These are phyloP conservation scores for Aspergillus sergii DNA, from an alignment of 2,329 filamentous ascomycete species.

Conservation along the genomic window DNA sequence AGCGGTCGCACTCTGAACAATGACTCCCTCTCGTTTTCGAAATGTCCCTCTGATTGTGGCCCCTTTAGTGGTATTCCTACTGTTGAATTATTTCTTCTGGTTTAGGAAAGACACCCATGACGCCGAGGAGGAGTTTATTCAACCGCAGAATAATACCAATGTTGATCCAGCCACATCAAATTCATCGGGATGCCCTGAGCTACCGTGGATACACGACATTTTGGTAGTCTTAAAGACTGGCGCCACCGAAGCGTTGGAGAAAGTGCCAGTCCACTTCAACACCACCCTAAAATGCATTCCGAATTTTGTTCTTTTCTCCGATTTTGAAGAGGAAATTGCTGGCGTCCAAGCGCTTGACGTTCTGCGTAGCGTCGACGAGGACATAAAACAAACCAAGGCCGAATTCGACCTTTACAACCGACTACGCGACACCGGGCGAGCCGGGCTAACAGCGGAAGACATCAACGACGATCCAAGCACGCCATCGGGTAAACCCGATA, in stretches of 20 bases:
- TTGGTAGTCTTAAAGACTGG: constrained; percentile 33
- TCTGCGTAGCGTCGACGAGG: constrained; percentile 27
- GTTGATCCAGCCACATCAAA: background rate
- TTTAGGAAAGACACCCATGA: background rate
- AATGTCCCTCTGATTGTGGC: background rate
- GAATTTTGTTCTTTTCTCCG: constrained; percentile 33
- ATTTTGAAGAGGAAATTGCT: constrained; percentile 31
- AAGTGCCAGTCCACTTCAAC: constrained; percentile 30
- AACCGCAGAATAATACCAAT: background rate
- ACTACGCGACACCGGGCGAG: background rate
- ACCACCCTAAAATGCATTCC: constrained; percentile 32
- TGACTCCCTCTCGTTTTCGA: background rate
- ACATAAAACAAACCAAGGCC: constrained; percentile 17
- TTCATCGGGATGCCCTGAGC: background rate
- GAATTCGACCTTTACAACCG: constrained; percentile 6
- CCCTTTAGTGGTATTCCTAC: background rate
- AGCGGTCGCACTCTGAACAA: background rate
- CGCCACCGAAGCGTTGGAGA: constrained; percentile 31
- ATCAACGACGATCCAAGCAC: constrained; percentile 35
- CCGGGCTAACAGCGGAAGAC: constrained; percentile 24
- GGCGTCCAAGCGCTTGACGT: constrained; percentile 29
- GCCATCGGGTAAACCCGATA: constrained; percentile 42
- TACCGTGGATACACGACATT: constrained; percentile 24
- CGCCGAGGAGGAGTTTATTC: background rate
- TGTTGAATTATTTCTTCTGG: background rate